Base-by-base conservation (phyloP, 139 green algal genomes). In the Zygnema cylindricum region DNA sequence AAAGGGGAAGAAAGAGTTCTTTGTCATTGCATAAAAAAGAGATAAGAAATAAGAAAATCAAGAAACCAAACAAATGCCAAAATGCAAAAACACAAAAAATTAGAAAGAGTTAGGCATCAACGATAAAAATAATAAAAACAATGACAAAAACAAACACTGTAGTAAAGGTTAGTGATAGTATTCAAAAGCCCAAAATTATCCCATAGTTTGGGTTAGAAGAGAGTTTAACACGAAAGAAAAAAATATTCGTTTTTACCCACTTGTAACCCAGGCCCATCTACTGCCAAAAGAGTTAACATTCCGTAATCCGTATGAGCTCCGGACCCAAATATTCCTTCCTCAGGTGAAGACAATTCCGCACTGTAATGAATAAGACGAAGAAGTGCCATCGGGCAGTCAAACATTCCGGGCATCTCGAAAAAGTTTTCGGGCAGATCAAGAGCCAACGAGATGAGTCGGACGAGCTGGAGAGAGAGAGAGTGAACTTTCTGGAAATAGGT, bases 261-360 rank as follows among this genome's bases (percentile, higher is more conserved):
- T 77, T 92, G 85, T 36, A 92, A 39, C n/a, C 88, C 88, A 11
- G 84, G 84, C 55, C 93, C 94, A 69, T 98, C 95, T 11, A 95
- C 98, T 1, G 75, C 76, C 30, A 99, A 94, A 3, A 99, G 81
- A 21, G 97, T 99, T 1, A 99, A 89, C 93, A 97, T 97, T 43
- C 97, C 97, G 91, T 98, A 98, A 75, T 98, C 96, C 23, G 92
- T 95, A 92, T 99, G 97, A 0, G 96, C 96, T 1, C 96, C 96
- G 0, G 90, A 82, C 11, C 76, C 91, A 43, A 93, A 93, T 21
- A 91, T 42, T 1, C 93, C 94, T 32, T 91, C 79, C 25, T 90
- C 85, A 0, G 82, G 88, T 38, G 55, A 36, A 42, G 82, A 92
- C 41, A 25, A 38, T 84, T 90, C 82, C 30, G 3, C 84, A 69